Evolutionary conservation across 2,329 filamentous ascomycete genomes (phyloP).

Genomic region (Pseudogymnoascus sp.): DNA sequence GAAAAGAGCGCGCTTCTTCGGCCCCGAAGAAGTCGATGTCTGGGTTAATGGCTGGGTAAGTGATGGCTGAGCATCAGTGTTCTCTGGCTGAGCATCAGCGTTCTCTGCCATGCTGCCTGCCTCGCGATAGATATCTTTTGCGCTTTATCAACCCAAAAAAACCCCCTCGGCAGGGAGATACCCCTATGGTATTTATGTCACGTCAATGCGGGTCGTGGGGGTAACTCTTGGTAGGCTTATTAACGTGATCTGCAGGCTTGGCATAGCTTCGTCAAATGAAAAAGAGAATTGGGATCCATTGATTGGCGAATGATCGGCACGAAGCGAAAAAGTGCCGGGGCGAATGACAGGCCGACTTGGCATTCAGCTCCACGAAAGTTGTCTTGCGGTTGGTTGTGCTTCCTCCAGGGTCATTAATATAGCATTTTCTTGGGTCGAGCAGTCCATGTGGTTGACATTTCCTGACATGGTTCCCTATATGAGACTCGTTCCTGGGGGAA

Average conservation of each 20-base stretch:
- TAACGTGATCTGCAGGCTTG: not conserved
- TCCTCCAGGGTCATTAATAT: no score
- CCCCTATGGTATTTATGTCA: not conserved
- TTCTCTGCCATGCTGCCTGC: not conserved
- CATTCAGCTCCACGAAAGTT: no score
- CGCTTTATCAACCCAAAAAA: not conserved
- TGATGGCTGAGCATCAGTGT: not conserved
- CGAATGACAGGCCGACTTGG: not conserved
- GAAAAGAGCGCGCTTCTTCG: constrained; percentile 12
- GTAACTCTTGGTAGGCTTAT: constrained; percentile 4
- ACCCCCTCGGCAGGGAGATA: not conserved
- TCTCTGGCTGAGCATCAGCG: no score
- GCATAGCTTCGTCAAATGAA: not conserved
- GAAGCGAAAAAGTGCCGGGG: not conserved
- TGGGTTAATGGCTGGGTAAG: no score
- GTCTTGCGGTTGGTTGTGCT: not conserved
- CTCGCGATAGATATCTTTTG: not conserved
- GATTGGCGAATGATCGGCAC: constrained; percentile 10
- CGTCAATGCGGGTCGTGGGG: not conserved
- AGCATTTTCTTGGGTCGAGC: no score
- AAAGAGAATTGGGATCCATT: not conserved
- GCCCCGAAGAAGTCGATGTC: not conserved
- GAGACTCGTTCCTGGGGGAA: no score
- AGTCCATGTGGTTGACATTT: no score
- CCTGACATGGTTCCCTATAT: no score